Evolutionary conservation across 208 protist species (phyloP), one percentile per base, ranked within the genome.

Genomic region (Leishmania aethiopica): DNA sequence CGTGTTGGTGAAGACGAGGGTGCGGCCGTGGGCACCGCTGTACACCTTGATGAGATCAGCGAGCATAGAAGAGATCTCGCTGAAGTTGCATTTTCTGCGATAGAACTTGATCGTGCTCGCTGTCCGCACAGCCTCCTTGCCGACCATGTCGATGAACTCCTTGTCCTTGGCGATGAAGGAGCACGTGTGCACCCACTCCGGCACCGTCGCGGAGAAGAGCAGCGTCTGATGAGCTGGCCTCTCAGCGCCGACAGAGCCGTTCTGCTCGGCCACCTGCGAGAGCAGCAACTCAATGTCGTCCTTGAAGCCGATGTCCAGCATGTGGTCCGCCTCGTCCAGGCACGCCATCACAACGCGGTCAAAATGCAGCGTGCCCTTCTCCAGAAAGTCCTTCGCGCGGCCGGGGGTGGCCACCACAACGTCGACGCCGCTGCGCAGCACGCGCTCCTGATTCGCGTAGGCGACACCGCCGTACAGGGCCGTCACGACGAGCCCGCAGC

Each of bases 351-450:
- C 89, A 17, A 98, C 86, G 69, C 90, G 91, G 73, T 95, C 91
- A 83, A 99, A 95, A 86, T 96, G 96, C 17, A 92, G 79, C 40
- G 90, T 97, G 6, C 97, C 99, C 89, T 99, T 96, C 81, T 99
- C 97, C 77, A 99, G 95, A 78, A 99, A 98, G 77, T 99, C 99
- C 88, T 99, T 95, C n/a, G 99, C 94, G 64, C 99, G 90, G 22
- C 99, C 99, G 6, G 99, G 99, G 17, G 99, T 99, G 66, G 96
- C 98, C 53, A 99, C 97, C 15, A 99, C 86, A 71, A 99, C 97
- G 88, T 99, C 99, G 83, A 99, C 99, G 15, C 99, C 99, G 69
- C 96, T 98, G 51, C 92, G 89, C 5, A 99, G 88, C 47, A 91
- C 87, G 42, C 95, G 93, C 80, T 98, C 90, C 89, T 99, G 99